Evolutionary conservation across 441 rosid species (phyloP), one percentile per base, ranked within the genome.

Genomic region (Francoa sonchifolia): DNA sequence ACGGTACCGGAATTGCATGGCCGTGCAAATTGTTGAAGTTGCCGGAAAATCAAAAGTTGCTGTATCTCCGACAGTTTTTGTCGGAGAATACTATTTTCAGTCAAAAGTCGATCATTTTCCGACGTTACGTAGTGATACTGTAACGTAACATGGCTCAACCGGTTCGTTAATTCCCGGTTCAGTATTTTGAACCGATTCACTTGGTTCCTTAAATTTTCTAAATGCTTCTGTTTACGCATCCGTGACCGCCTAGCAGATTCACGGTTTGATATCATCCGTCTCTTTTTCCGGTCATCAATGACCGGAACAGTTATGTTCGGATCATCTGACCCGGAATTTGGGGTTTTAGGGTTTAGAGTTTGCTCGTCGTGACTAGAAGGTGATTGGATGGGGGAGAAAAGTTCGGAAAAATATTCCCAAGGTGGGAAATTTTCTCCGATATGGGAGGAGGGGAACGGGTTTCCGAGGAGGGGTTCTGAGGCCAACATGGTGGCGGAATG

Each of bases 191-290:
- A 60, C 59, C 55, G 78, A 71, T 71, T 75, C 65, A 58, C 60
- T 54, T 71, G 76, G 71, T 57, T 65, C 54, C 74, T 43, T 52
- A 79, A 54, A 62, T 73, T 75, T 57, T 75, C 76, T 36, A 75
- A 45, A 57, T 79, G 88, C 60, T 38, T 71, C 37, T 75, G 83
- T 57, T 71, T 79, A 40, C 88, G 78, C 74, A 62, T 62, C 46
- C 88, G 76, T 5, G 88, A 79, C 57, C 88, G 65, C 66, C 74
- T 63, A 1, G 88, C 88, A n/a, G 88, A 79, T 40, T 79, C 88
- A 52, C 88, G 73, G 69, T 79, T 79, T 37, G 88, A 79, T 39
- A 75, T 47, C 88, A 68, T 79, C 31, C 88, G 73, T 54, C 72
- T 70, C 40, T 58, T 50, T 56, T 68, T 79, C 6, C 80, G 50